Base-by-base conservation (phyloP, 1,284 basidiomycete species). In the Trichosporon coremiiforme region DNA sequence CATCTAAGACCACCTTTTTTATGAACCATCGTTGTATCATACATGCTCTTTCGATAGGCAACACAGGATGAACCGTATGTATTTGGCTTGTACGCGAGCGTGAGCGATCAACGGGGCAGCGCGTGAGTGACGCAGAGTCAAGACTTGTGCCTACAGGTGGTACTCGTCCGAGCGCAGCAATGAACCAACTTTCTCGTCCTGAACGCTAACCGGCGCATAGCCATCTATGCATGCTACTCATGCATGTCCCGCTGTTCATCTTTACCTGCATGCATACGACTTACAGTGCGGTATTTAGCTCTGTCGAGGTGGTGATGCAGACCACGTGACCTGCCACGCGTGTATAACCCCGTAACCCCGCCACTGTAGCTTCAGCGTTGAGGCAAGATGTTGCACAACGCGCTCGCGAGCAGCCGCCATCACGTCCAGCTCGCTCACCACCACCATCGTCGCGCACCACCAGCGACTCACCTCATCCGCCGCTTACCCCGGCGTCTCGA, bases 261-360 rank as follows among this genome's bases (percentile, higher is more conserved):
- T 12, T 38, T 12, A 38, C 36, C 5, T 38, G 8, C 36, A 10
- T 38, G 36, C 36, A 38, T 38, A 12, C 6, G 36, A 8, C 33
- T 8, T 33, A 4, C 33, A 33, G 4, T 4, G 33, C 33, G 33
- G 3, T 33, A 33, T 33, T 8, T 33, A 4, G 5, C 4, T 12
- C 36, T 7, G 10, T 38, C 36, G 10, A n/a, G n/a, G 36, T 12
- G 12, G 36, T 38, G 10, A 12, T 12, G 36, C 36, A 38, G 45
- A 20, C 45, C 45, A 47, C 45, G 45, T 47, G 45, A n/a, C 45
- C 45, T n/a, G 45, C 45, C 45, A 47, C 45, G 45, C 45, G 45
- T 20, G n/a, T 47, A 47, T 47, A 47, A 47, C 45, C 15, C 45
- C 45, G 45, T 47, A 47, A 47, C 45, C 45, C 45, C 45, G 45